Percentiles rank a stretch among this genome's conserved stretches.
Evolutionary conservation across 352 stramenopile genomes (phyloP).

Genomic region (Phytophthora pseudosyringae): DNA sequence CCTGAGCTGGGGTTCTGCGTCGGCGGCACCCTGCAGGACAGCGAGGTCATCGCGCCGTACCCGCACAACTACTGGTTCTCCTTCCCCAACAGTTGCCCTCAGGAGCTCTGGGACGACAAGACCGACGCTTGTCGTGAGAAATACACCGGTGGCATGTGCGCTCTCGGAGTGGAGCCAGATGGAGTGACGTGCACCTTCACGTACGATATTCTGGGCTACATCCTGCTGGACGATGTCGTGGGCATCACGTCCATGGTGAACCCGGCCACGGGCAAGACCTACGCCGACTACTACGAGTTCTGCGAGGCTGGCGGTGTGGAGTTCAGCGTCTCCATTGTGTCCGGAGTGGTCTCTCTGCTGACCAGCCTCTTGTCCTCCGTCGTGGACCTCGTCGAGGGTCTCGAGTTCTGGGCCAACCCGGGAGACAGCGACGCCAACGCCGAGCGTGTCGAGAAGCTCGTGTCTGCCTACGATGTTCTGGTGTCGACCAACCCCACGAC

Average conservation of each 20-base stretch:
- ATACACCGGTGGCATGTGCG: slow-evolving; percentile 52
- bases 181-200: slow-evolving; percentile 67
- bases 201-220: slow-evolving; percentile 69
- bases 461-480: slow-evolving; percentile 56
- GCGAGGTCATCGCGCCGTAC: slow-evolving; percentile 68
- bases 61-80: slow-evolving; percentile 86
- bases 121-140: slow-evolving; percentile 43
- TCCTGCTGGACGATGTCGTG: slow-evolving; percentile 69
- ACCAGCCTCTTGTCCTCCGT: slow-evolving; percentile 14
- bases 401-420: slow-evolving; percentile 76
- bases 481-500: slow-evolving; percentile 42
- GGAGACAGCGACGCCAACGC: slow-evolving; percentile 50
- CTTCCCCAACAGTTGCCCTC: slow-evolving; percentile 76
- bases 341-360: slow-evolving; percentile 9
- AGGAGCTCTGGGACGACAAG: slow-evolving; percentile 53
- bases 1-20: slow-evolving; percentile 60
- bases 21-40: slow-evolving; percentile 51
- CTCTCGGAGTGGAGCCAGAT: slow-evolving; percentile 52
- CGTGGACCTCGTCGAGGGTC: slow-evolving; percentile 38
- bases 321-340: slow-evolving; percentile 39
- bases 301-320: slow-evolving; percentile 60
- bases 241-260: slow-evolving; percentile 76
- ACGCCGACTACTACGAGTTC: slow-evolving; percentile 72
- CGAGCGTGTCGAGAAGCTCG: slow-evolving; percentile 47
- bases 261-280: slow-evolving; percentile 44